Evolutionary conservation across 2,329 filamentous ascomycete species (phyloP).

Genomic region (Alternaria sp.): DNA sequence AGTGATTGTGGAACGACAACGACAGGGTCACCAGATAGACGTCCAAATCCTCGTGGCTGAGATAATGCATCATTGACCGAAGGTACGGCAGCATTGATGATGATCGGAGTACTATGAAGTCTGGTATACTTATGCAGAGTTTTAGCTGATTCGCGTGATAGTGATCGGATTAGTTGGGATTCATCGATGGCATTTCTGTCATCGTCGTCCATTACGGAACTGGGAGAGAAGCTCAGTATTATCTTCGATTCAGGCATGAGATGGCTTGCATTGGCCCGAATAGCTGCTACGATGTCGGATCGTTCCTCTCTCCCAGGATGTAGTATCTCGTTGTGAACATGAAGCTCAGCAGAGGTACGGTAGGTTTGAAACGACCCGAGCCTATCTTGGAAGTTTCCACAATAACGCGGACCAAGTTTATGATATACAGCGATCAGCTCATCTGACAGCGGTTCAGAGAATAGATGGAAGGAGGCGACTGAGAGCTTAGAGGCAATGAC

Average conservation of each 20-base stretch:
- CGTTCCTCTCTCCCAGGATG: slow-evolving; percentile 88
- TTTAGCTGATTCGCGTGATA: slow-evolving; percentile 74
- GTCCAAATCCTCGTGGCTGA: slow-evolving; percentile 77
- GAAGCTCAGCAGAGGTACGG: slow-evolving; percentile 86
- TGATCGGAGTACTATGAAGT: slow-evolving; percentile 77
- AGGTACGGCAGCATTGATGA: slow-evolving; percentile 86
- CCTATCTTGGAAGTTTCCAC: slow-evolving; percentile 96
- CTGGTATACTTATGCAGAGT: slow-evolving; percentile 73
- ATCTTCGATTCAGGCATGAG: slow-evolving; percentile 83
- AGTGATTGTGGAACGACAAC: slow-evolving; percentile 81
- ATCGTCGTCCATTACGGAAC: slow-evolving; percentile 80
- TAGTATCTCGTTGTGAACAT: slow-evolving; percentile 87
- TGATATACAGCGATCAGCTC: slow-evolving; percentile 91
- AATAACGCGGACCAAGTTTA: slow-evolving; percentile 86
- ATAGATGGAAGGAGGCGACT: slow-evolving; percentile 85
- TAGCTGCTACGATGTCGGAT: slow-evolving; percentile 89
- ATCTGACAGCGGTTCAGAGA: slow-evolving; percentile 86
- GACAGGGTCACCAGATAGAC: slow-evolving; percentile 82
- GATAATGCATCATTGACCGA: slow-evolving; percentile 88
- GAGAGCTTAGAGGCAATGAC: slow-evolving; percentile 84
- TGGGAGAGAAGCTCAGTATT: slow-evolving; percentile 81
- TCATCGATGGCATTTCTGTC: slow-evolving; percentile 74
- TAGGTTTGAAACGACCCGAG: slow-evolving; percentile 97
- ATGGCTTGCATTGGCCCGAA: slow-evolving; percentile 81
- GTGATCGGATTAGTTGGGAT: slow-evolving; percentile 73